phyloP scores from a whole-genome alignment of 371 early-diverging fungal species.

The Apophysomyces variabilis region DNA sequence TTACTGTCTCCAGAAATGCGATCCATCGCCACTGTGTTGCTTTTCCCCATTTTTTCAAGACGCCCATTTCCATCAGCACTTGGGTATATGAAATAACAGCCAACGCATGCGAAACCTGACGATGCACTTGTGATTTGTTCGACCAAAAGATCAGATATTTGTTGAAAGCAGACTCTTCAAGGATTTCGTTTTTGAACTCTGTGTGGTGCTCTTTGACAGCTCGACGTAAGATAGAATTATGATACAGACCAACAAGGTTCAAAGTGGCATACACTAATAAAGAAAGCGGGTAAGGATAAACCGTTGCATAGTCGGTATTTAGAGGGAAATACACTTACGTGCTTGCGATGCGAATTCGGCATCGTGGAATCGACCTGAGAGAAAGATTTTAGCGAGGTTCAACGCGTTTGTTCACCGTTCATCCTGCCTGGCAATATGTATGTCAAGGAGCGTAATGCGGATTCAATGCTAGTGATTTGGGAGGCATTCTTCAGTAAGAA shows the following conservation, averaged over 20 bases:
- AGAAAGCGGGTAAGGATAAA: too few species aligned
- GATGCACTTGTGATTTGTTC: constrained; percentile 51
- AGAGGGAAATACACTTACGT: constrained; percentile 50
- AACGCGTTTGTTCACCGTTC: not conserved
- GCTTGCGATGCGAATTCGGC: constrained; percentile 94
- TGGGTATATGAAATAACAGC: constrained; percentile 80
- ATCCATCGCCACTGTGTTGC: constrained; percentile 71
- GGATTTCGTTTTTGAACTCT: constrained; percentile 38
- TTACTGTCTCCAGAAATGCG: constrained; percentile 70
- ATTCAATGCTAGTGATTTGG: constrained; percentile 88
- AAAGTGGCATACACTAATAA: constrained; percentile 77
- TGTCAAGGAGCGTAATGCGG: constrained; percentile 82
- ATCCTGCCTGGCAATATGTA: constrained; percentile 87
- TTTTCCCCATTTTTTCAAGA: constrained; percentile 70
- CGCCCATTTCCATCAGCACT: constrained; percentile 86
- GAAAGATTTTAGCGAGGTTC: not conserved
- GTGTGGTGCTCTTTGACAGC: constrained; percentile 58
- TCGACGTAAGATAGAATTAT: constrained; percentile 81
- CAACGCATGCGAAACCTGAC: constrained; percentile 61
- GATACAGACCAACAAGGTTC: constrained; percentile 84
- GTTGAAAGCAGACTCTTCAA: constrained; percentile 74
- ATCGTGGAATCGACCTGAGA: constrained; percentile 87
- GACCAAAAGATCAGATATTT: constrained; percentile 75
- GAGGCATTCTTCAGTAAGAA: constrained; percentile 88
- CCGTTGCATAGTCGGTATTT: too few species aligned